Evolutionary conservation across 805 yeast genomes (phyloP).

Genomic region (Grigorovia transvaalensis): DNA sequence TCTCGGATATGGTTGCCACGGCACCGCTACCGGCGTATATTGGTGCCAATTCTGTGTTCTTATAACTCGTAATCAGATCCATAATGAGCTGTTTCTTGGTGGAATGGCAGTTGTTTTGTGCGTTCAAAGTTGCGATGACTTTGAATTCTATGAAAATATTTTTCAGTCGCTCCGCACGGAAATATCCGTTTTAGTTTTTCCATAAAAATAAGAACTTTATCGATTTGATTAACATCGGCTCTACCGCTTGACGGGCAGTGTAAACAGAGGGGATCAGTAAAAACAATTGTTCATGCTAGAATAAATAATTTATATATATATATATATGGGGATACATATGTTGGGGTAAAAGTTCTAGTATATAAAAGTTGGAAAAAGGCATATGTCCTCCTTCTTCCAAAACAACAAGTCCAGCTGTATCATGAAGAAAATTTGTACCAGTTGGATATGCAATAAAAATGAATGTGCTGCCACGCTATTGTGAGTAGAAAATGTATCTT

Average conservation of each 20-base stretch:
- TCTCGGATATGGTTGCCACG: constrained; percentile 54
- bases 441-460: too few species aligned
- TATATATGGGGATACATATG: background rate
- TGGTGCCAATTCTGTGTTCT: constrained; percentile 49
- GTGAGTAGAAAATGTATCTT: too few species aligned
- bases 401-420: background rate
- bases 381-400: background rate
- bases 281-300: background rate
- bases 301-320: background rate
- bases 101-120: background rate
- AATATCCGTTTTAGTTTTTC: background rate
- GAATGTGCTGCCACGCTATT: too few species aligned
- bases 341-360: background rate
- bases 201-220: background rate
- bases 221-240: background rate
- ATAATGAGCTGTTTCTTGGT: constrained; percentile 4
- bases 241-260: background rate
- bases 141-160: constrained; percentile 3
- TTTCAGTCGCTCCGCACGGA: background rate
- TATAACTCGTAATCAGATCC: constrained; percentile 28
- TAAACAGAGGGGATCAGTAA: background rate
- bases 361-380: background rate
- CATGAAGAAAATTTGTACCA: too few species aligned
- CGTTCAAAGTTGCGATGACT: constrained; percentile 6
- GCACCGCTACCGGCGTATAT: constrained; percentile 76